These are phyloP conservation scores for Gaultheria prostrata DNA, from an alignment of 148 eudicot species.

Conservation along the genomic window DNA sequence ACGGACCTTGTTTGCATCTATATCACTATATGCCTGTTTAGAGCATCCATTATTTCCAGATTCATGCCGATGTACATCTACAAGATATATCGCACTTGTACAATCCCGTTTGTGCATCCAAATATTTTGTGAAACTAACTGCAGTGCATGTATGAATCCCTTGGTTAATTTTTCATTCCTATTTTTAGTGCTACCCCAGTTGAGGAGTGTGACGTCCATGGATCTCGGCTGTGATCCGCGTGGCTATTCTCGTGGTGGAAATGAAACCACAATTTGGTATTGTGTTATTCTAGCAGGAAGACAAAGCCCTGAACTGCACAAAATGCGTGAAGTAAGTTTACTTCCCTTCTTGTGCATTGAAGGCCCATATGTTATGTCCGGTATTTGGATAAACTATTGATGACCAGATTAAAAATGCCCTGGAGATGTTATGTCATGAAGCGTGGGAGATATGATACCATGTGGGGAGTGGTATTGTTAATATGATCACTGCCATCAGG, in stretches of 20 bases:
- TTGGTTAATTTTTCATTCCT: constrained; percentile 12
- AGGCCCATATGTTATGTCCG: not conserved
- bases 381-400: not conserved
- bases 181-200: constrained; percentile 73
- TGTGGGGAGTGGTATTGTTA: not conserved
- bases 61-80: not conserved
- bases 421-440: not conserved
- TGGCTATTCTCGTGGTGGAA: constrained; percentile 85
- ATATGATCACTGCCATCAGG: not conserved
- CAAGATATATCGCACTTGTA: not conserved
- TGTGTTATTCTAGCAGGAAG: constrained; percentile 84
- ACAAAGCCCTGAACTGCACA: constrained; percentile 66
- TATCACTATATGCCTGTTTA: not conserved
- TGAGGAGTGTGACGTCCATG: constrained; percentile 82
- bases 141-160: not conserved
- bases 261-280: constrained; percentile 65
- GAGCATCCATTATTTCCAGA: not conserved
- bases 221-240: constrained; percentile 88
- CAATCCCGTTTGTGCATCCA: not conserved
- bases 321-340: constrained; percentile 87
- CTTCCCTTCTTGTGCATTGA: constrained; percentile 8
- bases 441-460: not conserved
- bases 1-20: not conserved
- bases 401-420: not conserved
- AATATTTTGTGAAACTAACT: not conserved